Conservation (phyloP, 305 asterid species). For the Rubia peregrina region DNA sequence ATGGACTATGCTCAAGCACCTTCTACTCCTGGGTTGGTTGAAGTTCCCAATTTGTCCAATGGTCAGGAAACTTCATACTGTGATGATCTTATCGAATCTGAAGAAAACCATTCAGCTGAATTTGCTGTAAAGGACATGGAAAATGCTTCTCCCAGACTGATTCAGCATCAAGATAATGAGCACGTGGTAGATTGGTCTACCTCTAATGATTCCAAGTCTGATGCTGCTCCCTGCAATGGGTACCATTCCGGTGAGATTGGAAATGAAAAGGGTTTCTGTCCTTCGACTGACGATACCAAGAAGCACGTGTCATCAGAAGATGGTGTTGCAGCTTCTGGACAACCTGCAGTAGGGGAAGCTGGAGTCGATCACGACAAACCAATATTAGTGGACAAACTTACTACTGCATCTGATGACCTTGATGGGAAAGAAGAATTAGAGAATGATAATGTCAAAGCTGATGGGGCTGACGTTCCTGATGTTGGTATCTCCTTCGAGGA, state of each 20-base stretch:
- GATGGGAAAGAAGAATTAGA: constrained; percentile 27
- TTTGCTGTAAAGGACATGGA: constrained; percentile 31
- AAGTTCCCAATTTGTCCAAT: constrained; percentile 74
- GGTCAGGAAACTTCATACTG: constrained; percentile 75
- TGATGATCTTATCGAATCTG: constrained; percentile 76
- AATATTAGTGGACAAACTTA: constrained; percentile 26
- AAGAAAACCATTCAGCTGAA: constrained; percentile 43
- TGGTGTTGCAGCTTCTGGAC: constrained; percentile 24
- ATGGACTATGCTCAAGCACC: constrained; percentile 95
- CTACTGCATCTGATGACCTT: constrained; percentile 32
- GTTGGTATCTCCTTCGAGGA: constrained; percentile 24
- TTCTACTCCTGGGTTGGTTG: constrained; percentile 82
- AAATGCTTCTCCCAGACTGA: constrained; percentile 24
- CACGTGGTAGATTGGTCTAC: constrained; percentile 35
- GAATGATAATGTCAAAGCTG: constrained; percentile 27
- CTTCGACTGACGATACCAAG: constrained; percentile 20
- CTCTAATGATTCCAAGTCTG: constrained; percentile 30
- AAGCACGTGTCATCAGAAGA: constrained; percentile 28
- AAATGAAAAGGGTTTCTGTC: constrained; percentile 32
- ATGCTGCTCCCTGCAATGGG: constrained; percentile 33
- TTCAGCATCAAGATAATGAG: constrained; percentile 26
- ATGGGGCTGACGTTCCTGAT: constrained; percentile 18
- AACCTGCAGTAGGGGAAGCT: constrained; percentile 26
- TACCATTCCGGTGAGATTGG: constrained; percentile 33
- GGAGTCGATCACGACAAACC: constrained; percentile 23